phyloP scores from a whole-genome alignment of 768 basidiomycete genomes.

The Holtermanniella nyarrowii region DNA sequence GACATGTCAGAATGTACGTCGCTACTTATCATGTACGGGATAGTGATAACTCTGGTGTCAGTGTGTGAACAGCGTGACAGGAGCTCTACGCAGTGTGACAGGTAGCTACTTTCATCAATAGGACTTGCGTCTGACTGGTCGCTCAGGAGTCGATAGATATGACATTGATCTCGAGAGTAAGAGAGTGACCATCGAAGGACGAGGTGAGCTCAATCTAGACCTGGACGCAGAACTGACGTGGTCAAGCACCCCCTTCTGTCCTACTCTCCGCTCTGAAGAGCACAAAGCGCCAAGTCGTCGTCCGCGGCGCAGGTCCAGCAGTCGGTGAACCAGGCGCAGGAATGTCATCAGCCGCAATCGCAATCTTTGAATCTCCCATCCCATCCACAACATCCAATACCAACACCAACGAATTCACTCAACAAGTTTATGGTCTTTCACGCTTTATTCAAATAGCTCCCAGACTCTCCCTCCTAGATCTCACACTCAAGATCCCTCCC shows the following conservation, averaged over 20 bases:
- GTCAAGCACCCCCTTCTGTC: constrained; percentile 31
- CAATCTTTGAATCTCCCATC: constrained; percentile 39
- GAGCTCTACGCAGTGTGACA: constrained; percentile 21
- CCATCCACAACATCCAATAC: constrained; percentile 24
- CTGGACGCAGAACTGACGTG: not conserved
- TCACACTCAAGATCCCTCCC: constrained; percentile 38
- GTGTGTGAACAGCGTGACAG: constrained; percentile 36
- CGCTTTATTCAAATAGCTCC: constrained; percentile 39
- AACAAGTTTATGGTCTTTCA: constrained; percentile 40
- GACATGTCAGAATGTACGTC: constrained; percentile 38
- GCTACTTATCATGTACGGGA: not conserved
- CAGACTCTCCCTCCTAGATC: constrained; percentile 31
- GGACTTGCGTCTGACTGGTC: not conserved
- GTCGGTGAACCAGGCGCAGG: constrained; percentile 4
- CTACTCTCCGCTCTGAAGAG: constrained; percentile 30
- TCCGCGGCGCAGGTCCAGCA: constrained; percentile 25
- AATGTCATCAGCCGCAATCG: constrained; percentile 27
- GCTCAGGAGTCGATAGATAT: constrained; percentile 33
- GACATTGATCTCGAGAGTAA: constrained; percentile 38
- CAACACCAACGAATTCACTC: constrained; percentile 29
- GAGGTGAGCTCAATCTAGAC: constrained; percentile 18
- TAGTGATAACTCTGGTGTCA: constrained; percentile 2
- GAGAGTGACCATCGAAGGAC: constrained; percentile 35
- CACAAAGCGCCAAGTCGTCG: constrained; percentile 36
- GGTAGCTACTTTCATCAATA: constrained; percentile 2